Conservation (phyloP, 306 rosid genomes). For the Acmispon strigosus region DNA sequence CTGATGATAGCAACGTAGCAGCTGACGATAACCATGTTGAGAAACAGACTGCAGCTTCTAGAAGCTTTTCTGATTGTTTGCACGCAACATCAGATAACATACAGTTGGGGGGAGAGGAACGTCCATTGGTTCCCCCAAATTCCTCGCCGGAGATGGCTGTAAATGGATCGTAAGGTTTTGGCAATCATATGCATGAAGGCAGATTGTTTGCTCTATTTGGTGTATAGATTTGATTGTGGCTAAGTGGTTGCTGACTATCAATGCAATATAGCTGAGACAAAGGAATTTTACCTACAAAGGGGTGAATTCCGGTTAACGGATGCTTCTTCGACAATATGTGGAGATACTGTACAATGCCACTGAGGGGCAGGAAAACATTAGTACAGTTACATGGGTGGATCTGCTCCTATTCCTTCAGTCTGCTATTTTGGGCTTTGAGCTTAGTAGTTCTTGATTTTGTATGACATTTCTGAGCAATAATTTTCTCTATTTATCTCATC, state of each 20-base stretch:
- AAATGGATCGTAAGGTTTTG: conserved; percentile 61
- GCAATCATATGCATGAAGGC: conserved; percentile 15
- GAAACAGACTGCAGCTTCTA: conserved; percentile 48
- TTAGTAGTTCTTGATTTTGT: conserved; percentile 42
- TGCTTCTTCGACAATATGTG: conserved; percentile 34
- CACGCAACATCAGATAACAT: conserved; percentile 45
- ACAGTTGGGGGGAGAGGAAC: conserved; percentile 68
- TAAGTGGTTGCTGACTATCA: conserved; percentile 25
- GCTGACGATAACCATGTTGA: conserved; percentile 51
- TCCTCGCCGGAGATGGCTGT: conserved; percentile 92
- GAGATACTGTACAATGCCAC: conserved; percentile 54
- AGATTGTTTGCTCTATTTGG: conserved; percentile 22
- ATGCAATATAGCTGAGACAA: conserved; percentile 16
- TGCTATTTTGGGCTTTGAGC: conserved; percentile 36
- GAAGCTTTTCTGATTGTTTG: conserved; percentile 51
- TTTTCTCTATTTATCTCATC: conserved; percentile 33
- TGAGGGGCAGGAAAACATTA: conserved; percentile 27
- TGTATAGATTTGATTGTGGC: conserved; percentile 37
- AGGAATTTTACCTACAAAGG: conserved; percentile 26
- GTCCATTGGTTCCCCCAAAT: conserved; percentile 64
- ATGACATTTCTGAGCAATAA: conserved; percentile 44
- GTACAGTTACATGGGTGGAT: conserved; percentile 37
- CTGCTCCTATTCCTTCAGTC: conserved; percentile 20
- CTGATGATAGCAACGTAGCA: conserved; percentile 28
- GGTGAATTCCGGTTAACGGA: conserved; percentile 29